phyloP scores from a whole-genome alignment of 2,329 filamentous ascomycete genomes.

The Daldinia sp. region DNA sequence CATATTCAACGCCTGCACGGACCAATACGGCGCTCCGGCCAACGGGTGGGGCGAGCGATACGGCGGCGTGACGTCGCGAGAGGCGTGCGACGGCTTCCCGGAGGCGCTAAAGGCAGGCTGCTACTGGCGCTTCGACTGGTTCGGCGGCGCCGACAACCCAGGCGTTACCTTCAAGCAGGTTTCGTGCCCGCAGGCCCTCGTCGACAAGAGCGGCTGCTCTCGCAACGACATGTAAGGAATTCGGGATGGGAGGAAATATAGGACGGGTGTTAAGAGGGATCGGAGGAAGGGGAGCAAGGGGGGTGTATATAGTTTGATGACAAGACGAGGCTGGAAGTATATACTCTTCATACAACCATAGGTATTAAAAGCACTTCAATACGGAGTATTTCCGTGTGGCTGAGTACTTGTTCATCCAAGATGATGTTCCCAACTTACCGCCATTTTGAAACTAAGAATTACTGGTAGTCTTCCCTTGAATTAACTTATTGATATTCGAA shows the following conservation, averaged over 20 bases:
- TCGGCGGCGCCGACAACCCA: conserved; percentile 66
- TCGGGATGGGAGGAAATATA: neutral
- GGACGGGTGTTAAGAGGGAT: neutral
- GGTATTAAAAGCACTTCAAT: neutral
- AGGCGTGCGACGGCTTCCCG: conserved; percentile 63
- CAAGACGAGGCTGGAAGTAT: neutral
- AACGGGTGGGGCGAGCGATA: conserved; percentile 66
- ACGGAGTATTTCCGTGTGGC: no score
- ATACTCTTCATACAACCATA: conserved; percentile 8
- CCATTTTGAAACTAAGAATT: neutral
- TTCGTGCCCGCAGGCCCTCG: conserved; percentile 60
- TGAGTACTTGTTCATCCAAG: neutral
- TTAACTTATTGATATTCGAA: no score
- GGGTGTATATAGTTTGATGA: conserved; percentile 18
- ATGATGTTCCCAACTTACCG: neutral
- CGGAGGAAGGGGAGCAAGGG: neutral
- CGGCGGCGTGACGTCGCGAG: conserved; percentile 61
- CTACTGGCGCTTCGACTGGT: conserved; percentile 72
- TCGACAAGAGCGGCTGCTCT: conserved; percentile 49
- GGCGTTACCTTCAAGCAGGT: conserved; percentile 63
- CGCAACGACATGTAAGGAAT: conserved; percentile 37
- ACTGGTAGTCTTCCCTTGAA: no score
- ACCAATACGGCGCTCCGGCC: conserved; percentile 55
- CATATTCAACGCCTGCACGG: conserved; percentile 57
- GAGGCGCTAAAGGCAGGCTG: conserved; percentile 63